Evolutionary conservation across 306 rosid genomes (phyloP), one percentile per base, ranked within the genome.

Genomic region (Pterocarpus macrocarpus): DNA sequence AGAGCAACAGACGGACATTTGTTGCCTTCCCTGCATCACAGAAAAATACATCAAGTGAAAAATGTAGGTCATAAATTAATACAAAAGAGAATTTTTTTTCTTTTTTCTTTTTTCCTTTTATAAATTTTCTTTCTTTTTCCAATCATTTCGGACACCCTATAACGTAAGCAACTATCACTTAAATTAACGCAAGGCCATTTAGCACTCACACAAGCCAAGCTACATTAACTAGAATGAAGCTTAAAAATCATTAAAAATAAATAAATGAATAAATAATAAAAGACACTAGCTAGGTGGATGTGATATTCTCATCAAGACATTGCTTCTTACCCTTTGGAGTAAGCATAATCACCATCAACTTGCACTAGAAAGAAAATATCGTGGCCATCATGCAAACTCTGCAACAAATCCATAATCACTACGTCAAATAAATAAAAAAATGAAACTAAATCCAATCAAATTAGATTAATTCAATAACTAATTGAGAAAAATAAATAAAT

Each of bases 1-100:
- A 95, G 92, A 74, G 99, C 92, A 82, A 93, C 90, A 72, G 99
- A 95, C 5, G 99, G 99, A 53, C 99, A 95, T 72, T 90, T 90
- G 8, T 80, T 80, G 90, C 77, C 86, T 13, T 88, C 86, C 12
- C 99, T 95, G 91, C 88, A 81, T 77, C 61, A 72, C 69, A 72
- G 17, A 63, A 86, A 55, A 75, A 10, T 1, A 73, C 17, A 75
- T 71, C 73, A 80, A 72, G 17, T 76, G 65, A 80, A 79, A 62
- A 74, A 84, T 50, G 73, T 14, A 75, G 62, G 70, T 64, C 73
- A 72, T 53, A 47, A 34, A 35, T 69, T 53, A 64, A 71, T 44
- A 16, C 17, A 47, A 15, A 61, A 69, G 39, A 47, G 35, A 50
- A 2, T 4, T 44, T 17, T 43, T 3, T 55, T 34, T 13, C 13